Base-by-base conservation (phyloP, 2,329 filamentous ascomycete genomes). In the Samsoniella hepiali region DNA sequence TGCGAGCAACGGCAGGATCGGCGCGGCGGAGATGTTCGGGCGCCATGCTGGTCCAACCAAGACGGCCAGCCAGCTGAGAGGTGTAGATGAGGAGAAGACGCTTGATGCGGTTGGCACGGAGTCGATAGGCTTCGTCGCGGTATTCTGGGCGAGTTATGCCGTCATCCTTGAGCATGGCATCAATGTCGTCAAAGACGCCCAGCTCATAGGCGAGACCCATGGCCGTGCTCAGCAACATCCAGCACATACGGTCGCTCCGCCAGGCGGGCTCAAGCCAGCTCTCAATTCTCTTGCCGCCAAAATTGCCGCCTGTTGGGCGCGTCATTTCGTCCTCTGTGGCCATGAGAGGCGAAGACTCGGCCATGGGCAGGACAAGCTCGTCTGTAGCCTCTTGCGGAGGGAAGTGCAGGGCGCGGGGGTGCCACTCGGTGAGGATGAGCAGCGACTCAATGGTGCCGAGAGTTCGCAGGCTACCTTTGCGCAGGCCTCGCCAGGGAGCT, bases 191-290 rank as follows among this genome's bases (percentile, higher is more conserved):
- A 69, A 98, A 99, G 2, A 99, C 92, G 11, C 95, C 95, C 38
- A 99, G 86, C 75, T 99, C 95, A 68, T 96, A 96, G 0, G 91
- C 92, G 44, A 98, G 81, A 1, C 93, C 91, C 80, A 94, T 91
- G 15, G 92, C 93, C 44, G 93, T 96, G 71, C 92, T 96, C 36
- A 98, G 83, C 15, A 98, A 81, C 92, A 97, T 97, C 94, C 94
- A 97, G 72, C 91, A 96, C 91, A 97, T 96, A 62, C 93, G 90
- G 71, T 97, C 94, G 67, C 90, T 92, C 69, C 94, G 85, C 92
- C 94, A 97, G 9, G 92, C 94, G 2, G 95, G 95, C 74, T 99
- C 95, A 4, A 98, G 85, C 92, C 95, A 98, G 73, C 92, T 94
- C 72, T 97, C 93, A 67, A 97, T 95, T 34, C 93, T 83, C 73